Evolutionary conservation across 148 eudicot species (phyloP).

Genomic region (Rhododendron vialii): DNA sequence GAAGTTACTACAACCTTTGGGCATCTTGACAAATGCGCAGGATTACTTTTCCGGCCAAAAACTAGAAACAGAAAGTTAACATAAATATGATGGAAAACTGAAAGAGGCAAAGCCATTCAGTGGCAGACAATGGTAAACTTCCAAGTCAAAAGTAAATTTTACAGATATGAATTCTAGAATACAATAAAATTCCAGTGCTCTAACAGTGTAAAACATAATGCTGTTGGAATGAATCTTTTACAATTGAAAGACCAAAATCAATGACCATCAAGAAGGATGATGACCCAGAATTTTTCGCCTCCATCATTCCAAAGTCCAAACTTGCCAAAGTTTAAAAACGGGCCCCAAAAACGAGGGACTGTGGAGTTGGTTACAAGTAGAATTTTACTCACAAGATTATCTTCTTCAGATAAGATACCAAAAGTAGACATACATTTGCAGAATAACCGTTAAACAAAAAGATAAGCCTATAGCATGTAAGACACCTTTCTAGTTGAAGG

Average conservation of each 20-base stretch:
- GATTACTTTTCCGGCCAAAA: constrained; percentile 75
- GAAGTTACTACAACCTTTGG: constrained; percentile 88
- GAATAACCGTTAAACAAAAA: not conserved
- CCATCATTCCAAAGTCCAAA: not conserved
- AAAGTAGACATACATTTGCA: not conserved
- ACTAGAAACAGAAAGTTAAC: constrained; percentile 34
- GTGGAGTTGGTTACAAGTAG: not conserved
- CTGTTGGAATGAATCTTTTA: not conserved
- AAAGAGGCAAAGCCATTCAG: not conserved
- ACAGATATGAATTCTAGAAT: not conserved
- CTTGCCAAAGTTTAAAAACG: not conserved
- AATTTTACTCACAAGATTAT: not conserved
- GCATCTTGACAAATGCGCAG: constrained; percentile 53
- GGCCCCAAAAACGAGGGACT: constrained; percentile 1
- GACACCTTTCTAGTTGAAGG: not conserved
- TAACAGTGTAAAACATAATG: not conserved
- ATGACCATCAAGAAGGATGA: not conserved
- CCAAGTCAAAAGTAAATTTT: not conserved
- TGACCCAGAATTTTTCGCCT: not conserved
- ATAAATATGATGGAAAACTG: constrained; percentile 4
- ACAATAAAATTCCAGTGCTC: not conserved
- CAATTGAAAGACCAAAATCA: not conserved
- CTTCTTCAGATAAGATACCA: not conserved
- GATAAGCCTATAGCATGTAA: constrained; percentile 1
- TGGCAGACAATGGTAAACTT: not conserved